Evolutionary conservation across 352 stramenopile species (phyloP).

Genomic region (Pythium biforme): DNA sequence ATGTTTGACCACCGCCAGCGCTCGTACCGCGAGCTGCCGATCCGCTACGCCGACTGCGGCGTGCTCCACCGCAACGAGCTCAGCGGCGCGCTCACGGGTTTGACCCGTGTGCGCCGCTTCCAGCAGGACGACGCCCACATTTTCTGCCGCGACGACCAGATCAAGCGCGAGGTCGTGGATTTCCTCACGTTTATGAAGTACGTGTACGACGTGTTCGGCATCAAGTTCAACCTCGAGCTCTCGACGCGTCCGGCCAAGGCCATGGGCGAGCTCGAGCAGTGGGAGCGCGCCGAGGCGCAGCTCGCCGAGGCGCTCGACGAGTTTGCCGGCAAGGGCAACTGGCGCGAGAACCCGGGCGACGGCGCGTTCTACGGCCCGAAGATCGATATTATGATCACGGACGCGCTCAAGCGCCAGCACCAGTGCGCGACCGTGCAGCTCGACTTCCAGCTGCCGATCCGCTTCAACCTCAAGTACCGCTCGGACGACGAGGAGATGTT

Average conservation of each 20-base stretch:
- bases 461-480: slow-evolving; percentile 94
- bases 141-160: slow-evolving; percentile 95
- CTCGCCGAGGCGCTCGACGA: slow-evolving; percentile 62
- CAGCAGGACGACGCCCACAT: slow-evolving; percentile 99
- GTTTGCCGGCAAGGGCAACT: slow-evolving; percentile 93
- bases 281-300: slow-evolving; percentile 89
- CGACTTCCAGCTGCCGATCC: slow-evolving; percentile 97
- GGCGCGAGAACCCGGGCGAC: slow-evolving; percentile 93
- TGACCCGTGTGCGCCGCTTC: slow-evolving; percentile 97
- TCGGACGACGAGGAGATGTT: slow-evolving; percentile 82
- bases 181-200: slow-evolving; percentile 94
- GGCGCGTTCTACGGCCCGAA: slow-evolving; percentile 98
- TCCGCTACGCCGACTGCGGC: slow-evolving; percentile 95
- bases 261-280: slow-evolving; percentile 94
- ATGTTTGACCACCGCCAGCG: slow-evolving; percentile 96
- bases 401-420: slow-evolving; percentile 96
- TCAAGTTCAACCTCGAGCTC: slow-evolving; percentile 92
- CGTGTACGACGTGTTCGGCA: slow-evolving; percentile 95
- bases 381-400: slow-evolving; percentile 98
- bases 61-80: slow-evolving; percentile 96
- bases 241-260: slow-evolving; percentile 95
- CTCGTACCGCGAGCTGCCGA: slow-evolving; percentile 95
- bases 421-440: slow-evolving; percentile 98
- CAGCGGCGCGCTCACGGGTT: slow-evolving; percentile 94
- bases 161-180: slow-evolving; percentile 94